phyloP scores from a whole-genome alignment of 2,329 filamentous ascomycete species.

The Xylaria digitata region DNA sequence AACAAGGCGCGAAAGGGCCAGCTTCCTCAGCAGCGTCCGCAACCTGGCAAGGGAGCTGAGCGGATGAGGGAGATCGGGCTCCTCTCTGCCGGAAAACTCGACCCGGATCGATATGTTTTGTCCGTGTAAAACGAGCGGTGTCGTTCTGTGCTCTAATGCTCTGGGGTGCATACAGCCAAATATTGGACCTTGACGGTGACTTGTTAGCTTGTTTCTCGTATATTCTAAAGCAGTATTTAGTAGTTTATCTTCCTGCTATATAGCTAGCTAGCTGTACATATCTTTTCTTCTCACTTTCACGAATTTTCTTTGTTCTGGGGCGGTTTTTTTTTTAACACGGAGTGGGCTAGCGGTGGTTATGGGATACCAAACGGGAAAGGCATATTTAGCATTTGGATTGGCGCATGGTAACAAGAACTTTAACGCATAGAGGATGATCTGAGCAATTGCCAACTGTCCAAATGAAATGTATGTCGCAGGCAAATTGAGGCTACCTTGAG shows the following conservation, averaged over 20 bases:
- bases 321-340: constrained; percentile 34
- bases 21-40: constrained; percentile 69
- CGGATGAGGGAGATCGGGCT: constrained; percentile 93
- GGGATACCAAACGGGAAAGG: constrained; percentile 47
- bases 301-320: constrained; percentile 39
- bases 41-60: constrained; percentile 88
- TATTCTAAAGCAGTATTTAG: constrained; percentile 31
- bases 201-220: constrained; percentile 28
- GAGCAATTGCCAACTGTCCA: constrained; percentile 2
- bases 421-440: constrained; percentile 24
- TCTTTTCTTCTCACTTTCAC: constrained; percentile 36
- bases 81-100: constrained; percentile 83
- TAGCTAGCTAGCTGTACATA: constrained; percentile 45
- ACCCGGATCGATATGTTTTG: constrained; percentile 80
- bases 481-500: too few relatives aligned
- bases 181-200: constrained; percentile 3
- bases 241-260: constrained; percentile 17
- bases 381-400: constrained; percentile 46
- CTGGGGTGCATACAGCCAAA: constrained; percentile 38
- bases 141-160: constrained; percentile 24
- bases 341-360: constrained; percentile 42
- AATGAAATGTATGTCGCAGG: background rate
- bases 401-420: constrained; percentile 39
- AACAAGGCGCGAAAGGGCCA: constrained; percentile 80
- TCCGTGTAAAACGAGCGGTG: constrained; percentile 65